phyloP scores from a whole-genome alignment of 352 stramenopile genomes.

The Pythium volutum region DNA sequence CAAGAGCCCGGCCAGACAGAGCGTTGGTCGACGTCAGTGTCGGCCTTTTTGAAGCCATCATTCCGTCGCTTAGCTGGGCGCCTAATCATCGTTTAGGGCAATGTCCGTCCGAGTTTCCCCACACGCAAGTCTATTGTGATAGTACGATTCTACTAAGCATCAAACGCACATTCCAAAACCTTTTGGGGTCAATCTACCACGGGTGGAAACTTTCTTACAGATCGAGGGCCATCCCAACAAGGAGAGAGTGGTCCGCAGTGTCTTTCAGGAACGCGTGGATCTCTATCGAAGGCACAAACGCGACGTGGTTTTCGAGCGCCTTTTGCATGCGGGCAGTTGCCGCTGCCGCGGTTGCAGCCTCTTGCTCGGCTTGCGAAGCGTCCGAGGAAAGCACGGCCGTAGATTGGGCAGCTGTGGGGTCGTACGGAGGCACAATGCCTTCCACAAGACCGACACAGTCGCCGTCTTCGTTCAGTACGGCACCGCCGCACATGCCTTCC shows the following conservation, averaged over 20 bases:
- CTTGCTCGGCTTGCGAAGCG: constrained; percentile 22
- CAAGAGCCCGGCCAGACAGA: too few species aligned
- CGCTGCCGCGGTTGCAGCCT: constrained; percentile 24
- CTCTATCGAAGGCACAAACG: constrained; percentile 55
- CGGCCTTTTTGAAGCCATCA: too few species aligned
- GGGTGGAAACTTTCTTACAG: too few species aligned
- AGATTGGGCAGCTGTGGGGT: constrained; percentile 8
- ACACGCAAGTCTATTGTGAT: too few species aligned
- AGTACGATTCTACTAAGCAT: too few species aligned
- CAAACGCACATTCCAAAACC: too few species aligned
- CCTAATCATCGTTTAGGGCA: too few species aligned
- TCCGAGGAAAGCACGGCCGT: constrained; percentile 21
- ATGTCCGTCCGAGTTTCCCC: too few species aligned
- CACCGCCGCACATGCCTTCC: constrained; percentile 82
- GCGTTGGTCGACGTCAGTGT: too few species aligned
- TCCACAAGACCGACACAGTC: constrained; percentile 71
- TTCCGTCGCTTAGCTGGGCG: too few species aligned
- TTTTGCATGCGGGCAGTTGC: constrained; percentile 52
- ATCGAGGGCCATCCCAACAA: constrained; percentile 23
- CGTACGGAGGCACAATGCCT: constrained; percentile 60
- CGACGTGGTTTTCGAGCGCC: constrained; percentile 64
- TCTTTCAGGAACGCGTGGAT: constrained; percentile 48
- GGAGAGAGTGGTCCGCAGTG: constrained; percentile 24
- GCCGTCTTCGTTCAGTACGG: constrained; percentile 40
- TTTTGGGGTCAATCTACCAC: too few species aligned